Evolutionary conservation across 495 filamentous ascomycete genomes (phyloP), one percentile per base, ranked within the genome.

Genomic region (Aspergillus heteromorphus): DNA sequence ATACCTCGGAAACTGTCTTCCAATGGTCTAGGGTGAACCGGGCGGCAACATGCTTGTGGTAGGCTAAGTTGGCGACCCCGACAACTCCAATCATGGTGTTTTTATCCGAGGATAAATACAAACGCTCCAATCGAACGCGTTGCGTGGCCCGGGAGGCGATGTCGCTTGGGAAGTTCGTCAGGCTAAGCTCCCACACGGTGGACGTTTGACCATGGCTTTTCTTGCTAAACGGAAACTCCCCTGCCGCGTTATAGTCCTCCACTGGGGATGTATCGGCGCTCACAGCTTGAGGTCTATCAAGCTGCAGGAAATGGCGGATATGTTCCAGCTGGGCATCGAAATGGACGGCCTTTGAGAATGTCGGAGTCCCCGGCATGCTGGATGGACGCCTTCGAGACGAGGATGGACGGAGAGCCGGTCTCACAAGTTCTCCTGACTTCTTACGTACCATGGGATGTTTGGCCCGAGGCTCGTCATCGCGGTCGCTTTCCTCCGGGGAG

Each of bases 11-110:
- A 2, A 91, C 92, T 0, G 93, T 98, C 74, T 92, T 95, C 93
- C 93, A 98, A 66, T 92, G 91, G 69, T 98, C 93, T 51, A 97
- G 81, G 0, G 95, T 97, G 65, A 98, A 98, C 23, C 93, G 83
- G 67, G 89, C 91, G 18, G 87, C 82, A 36, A 98, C 92, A 9
- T 74, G 66, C 67, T 98, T 98, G 40, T 95, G 84, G 73, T 93
- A 98, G 0, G 91, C 82, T 17, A 97, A 70, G 67, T 98, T 98
- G 60, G 87, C 85, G 49, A 92, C 91, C 17, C 85, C 88, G 19
- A 95, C 80, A 16, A 82, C 83, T 11, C 93, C 95, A 53, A 96
- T 75, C 59, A 98, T 70, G 17, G 76, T 88, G 66, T 89, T 91
- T 61, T 92, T 88, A 67, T 98, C 92, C 9, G 78, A 70, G 0